Evolutionary conservation across 1,139 yeast genomes (phyloP).

Genomic region (Geotrichum europaeum): DNA sequence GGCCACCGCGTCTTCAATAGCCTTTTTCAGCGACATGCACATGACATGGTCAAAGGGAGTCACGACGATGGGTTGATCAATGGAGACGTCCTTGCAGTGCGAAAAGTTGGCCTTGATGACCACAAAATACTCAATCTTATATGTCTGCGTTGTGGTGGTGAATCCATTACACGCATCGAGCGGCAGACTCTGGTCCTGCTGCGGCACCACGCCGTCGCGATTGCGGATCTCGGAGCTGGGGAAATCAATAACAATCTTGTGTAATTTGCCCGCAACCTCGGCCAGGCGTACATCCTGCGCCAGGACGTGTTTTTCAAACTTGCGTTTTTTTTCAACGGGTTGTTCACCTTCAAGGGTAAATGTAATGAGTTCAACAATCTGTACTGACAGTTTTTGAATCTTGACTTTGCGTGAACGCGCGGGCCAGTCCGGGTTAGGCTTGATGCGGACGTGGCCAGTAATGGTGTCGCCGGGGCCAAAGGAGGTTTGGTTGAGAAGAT

Average conservation of each 20-base stretch:
- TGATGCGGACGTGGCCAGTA: constrained; percentile 29
- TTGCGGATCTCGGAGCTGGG: constrained; percentile 30
- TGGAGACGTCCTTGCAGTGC: constrained; percentile 37
- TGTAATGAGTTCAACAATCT: constrained; percentile 34
- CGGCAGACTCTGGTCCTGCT: constrained; percentile 36
- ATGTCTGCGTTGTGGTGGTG: constrained; percentile 36
- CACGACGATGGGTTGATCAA: constrained; percentile 35
- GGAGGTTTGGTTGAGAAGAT: constrained; percentile 34
- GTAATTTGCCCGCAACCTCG: constrained; percentile 23
- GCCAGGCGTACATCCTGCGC: constrained; percentile 31
- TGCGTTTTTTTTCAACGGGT: constrained; percentile 29
- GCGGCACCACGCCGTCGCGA: constrained; percentile 30
- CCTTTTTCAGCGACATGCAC: constrained; percentile 35
- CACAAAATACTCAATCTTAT: constrained; percentile 33
- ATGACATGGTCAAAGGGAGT: constrained; percentile 38
- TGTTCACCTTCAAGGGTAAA: constrained; percentile 32
- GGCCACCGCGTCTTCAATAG: constrained; percentile 34
- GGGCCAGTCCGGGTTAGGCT: constrained; percentile 37
- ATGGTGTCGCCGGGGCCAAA: constrained; percentile 39
- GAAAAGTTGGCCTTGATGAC: constrained; percentile 36
- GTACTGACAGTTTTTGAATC: constrained; percentile 34
- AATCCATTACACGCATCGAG: constrained; percentile 33
- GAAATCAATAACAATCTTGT: constrained; percentile 30
- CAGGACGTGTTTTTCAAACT: constrained; percentile 30
- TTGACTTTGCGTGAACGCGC: constrained; percentile 35